Conservation (phyloP, 2,329 filamentous ascomycete species). For the Fusarium piperis region DNA sequence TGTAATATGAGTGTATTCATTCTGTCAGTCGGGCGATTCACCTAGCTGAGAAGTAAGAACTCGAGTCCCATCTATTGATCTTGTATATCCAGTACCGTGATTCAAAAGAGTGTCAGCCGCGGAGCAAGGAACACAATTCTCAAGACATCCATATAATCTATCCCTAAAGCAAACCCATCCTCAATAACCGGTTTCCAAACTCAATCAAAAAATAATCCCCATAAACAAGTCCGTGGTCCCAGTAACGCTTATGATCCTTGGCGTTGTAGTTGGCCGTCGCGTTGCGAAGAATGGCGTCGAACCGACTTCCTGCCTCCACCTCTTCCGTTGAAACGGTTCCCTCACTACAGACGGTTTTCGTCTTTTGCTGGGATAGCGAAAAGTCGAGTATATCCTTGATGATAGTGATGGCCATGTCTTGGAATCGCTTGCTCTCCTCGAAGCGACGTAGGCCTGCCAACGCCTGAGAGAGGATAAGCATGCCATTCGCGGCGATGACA, state of each 20-base stretch:
- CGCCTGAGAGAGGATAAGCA: constrained; percentile 49
- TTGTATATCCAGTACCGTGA: neutral
- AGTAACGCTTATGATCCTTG: constrained; percentile 44
- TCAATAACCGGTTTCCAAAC: constrained; percentile 27
- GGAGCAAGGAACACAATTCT: neutral
- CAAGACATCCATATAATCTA: neutral
- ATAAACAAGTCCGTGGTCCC: constrained; percentile 58
- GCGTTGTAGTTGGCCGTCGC: constrained; percentile 50
- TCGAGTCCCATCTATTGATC: neutral
- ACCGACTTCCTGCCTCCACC: constrained; percentile 10
- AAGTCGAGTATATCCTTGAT: constrained; percentile 45
- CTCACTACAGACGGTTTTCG: neutral
- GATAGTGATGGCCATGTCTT: constrained; percentile 42
- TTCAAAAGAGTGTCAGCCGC: neutral
- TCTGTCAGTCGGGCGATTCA: neutral
- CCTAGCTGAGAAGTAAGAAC: neutral
- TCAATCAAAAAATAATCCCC: constrained; percentile 59
- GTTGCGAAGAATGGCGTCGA: constrained; percentile 47
- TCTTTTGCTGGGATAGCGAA: constrained; percentile 34
- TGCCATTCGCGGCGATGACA: constrained; percentile 52
- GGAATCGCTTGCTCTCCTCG: constrained; percentile 35
- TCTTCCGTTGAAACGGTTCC: constrained; percentile 11
- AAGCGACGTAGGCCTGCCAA: constrained; percentile 30
- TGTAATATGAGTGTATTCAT: accelerated
- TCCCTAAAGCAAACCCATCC: constrained; percentile 18